Evolutionary conservation across 306 rosid genomes (phyloP), one percentile per base, ranked within the genome.

Genomic region (Dryas drummondii): DNA sequence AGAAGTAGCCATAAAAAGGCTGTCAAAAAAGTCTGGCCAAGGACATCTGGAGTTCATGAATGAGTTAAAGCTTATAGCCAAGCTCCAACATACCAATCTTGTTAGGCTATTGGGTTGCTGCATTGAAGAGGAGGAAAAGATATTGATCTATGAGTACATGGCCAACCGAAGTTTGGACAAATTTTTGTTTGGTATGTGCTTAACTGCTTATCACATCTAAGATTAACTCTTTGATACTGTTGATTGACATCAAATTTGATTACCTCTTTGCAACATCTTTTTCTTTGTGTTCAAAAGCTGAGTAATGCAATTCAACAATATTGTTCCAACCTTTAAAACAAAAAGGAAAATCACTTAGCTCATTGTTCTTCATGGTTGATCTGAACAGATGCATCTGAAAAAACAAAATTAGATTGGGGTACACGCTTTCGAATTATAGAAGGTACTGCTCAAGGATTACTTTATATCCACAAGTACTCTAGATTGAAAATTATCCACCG

Each of bases 111-210:
- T 16, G 66, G 91, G 91, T 16, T 88, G 81, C 62, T 82, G 87
- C 62, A 70, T 71, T 5, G 55, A 74, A 58, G 85, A 70, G 7
- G 78, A 68, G 5, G 89, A 89, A 74, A 85, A 80, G 46, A 46
- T 89, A 1, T 63, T 88, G 56, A 53, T 90, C 0, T 90, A 87
- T 54, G 90, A 87, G 50, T 86, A 84, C 61, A 78, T 84, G 87
- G 78, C 84, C 3, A 89, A 89, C 60, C 63, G 76, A 79, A 85
- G 90, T 22, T 52, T 85, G 32, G 89, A 89, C 79, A 64, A 58
- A 10, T 75, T 81, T 32, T 48, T 90, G 70, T 90, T 90, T 56
- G 87, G 92, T 83, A 41, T 2, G 6, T 70, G 3, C 47, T 66
- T 41, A 19, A 19, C 68, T 22, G 22, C 22, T 22, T 22, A 4